Base-by-base conservation (phyloP, 2,329 filamentous ascomycete genomes). In the Nothopassalora personata region DNA sequence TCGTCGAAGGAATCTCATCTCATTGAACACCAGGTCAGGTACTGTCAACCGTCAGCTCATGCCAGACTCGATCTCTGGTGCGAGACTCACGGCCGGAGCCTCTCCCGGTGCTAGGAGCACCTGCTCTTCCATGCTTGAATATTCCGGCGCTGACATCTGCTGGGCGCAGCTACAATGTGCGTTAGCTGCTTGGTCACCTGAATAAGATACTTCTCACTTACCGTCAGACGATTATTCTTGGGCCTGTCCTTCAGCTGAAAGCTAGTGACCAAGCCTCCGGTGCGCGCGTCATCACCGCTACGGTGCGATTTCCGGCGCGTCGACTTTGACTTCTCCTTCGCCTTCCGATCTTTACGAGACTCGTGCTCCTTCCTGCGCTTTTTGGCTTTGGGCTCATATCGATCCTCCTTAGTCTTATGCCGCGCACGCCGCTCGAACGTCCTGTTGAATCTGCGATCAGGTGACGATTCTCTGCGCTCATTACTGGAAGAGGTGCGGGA, bases 21-120 rank as follows among this genome's bases (percentile, higher is more conserved):
- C 77, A 30, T 78, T 79, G 68, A 81, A 81, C 30, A 77, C 76
- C 45, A 81, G 72, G 67, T 81, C 79, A 30, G 79, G 79, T 53
- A 81, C 79, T 81, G 64, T 58, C 9, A n/a, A n/a, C 9, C 11
- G 39, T 68, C 54, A 68, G 64, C 53, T 39, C 15, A 60, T 54
- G 54, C 71, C 59, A 73, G 30, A 10, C 6, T 9, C 5, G 13
- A 13, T 7, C n/a, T 15, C 27, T 18, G 23, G 23, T 23, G 23
- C 27, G 10, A 34, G 64, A 78, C 79, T 68, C 64, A 72, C 71
- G 60, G 48, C 69, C 70, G 18, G 56, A 59, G 19, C 77, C 77
- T 66, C 72, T 72, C 23, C 76, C 73, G 62, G 68, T 74, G 58
- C 76, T 66, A 36, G 76, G 75, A 36, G 71, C 75, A n/a, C 79